These are phyloP conservation scores for Neofusicoccum ribis DNA, from an alignment of 2,329 filamentous ascomycete species.

Conservation along the genomic window DNA sequence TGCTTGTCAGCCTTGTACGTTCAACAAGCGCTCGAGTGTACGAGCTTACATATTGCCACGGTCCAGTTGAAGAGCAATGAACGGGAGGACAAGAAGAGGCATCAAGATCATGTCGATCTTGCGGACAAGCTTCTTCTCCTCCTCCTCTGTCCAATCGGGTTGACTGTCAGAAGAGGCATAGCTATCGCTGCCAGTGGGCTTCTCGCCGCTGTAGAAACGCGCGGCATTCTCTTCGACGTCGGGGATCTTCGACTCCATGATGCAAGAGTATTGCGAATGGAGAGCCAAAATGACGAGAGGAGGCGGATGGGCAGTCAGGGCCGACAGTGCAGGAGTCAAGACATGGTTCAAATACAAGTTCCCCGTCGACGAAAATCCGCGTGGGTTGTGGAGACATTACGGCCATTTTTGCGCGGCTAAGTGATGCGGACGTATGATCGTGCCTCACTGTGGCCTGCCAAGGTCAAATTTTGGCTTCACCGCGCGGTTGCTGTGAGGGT, in stretches of 20 bases:
- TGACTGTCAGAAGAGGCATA: not conserved
- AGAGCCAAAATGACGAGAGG: not conserved
- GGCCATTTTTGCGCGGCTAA: not conserved
- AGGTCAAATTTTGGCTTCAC: not conserved
- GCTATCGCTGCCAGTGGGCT: not conserved
- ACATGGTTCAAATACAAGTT: conserved; percentile 11
- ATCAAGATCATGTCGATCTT: conserved; percentile 35
- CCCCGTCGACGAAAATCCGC: not conserved
- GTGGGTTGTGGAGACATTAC: not conserved
- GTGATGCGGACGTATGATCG: not conserved
- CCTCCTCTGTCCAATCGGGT: conserved; percentile 27
- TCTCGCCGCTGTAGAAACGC: not conserved
- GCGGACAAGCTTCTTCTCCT: conserved; percentile 31
- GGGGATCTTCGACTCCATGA: conserved; percentile 1
- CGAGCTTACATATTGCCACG: conserved; percentile 28
- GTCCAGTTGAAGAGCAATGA: conserved; percentile 36
- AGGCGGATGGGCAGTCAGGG: not conserved
- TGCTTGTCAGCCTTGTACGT: not conserved
- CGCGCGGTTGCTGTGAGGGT: not conserved
- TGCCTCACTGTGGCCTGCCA: not conserved
- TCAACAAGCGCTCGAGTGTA: no score
- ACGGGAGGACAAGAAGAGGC: conserved; percentile 34
- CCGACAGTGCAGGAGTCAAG: not conserved
- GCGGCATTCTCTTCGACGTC: not conserved
- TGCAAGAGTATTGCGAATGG: conserved; percentile 1